A percentile compares a stretch with the other conserved stretches of the same genome.
Evolutionary conservation across 805 yeast genomes (phyloP).

Genomic region (Wickerhamomyces chambardii): DNA sequence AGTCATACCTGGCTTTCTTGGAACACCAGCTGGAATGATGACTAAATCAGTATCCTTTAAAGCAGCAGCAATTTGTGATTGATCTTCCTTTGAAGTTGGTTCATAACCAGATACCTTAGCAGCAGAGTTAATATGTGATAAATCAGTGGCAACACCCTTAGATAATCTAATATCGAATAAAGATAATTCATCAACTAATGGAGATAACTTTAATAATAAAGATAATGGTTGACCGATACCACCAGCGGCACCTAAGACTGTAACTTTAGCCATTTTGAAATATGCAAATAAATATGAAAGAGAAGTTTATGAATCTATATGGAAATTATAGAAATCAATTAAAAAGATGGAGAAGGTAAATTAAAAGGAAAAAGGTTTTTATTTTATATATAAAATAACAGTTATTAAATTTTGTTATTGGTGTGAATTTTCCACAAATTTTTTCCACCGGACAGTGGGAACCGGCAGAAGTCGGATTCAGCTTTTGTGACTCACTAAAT

Average conservation of each 20-base stretch:
- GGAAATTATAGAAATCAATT: no score
- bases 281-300: no score
- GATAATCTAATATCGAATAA: constrained; percentile 79
- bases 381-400: no score
- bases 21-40: constrained; percentile 75
- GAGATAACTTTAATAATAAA: constrained; percentile 64
- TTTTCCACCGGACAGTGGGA: no score
- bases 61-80: constrained; percentile 37
- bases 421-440: no score
- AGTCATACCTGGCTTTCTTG: constrained; percentile 93
- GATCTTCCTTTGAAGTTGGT: constrained; percentile 45
- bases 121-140: constrained; percentile 73
- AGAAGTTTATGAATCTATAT: no score
- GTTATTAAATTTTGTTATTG: no score
- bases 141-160: constrained; percentile 84
- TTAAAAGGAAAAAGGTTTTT: no score
- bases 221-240: constrained; percentile 94
- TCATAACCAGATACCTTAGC: constrained; percentile 50
- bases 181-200: constrained; percentile 54
- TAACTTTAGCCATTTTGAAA: constrained; percentile 42
- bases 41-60: constrained; percentile 38
- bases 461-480: no score
- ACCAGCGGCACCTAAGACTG: constrained; percentile 89
- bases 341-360: no score
- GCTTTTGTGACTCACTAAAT: no score